These are phyloP conservation scores for Aspergillus arachidicola DNA, from an alignment of 2,329 filamentous ascomycete genomes.

Conservation along the genomic window DNA sequence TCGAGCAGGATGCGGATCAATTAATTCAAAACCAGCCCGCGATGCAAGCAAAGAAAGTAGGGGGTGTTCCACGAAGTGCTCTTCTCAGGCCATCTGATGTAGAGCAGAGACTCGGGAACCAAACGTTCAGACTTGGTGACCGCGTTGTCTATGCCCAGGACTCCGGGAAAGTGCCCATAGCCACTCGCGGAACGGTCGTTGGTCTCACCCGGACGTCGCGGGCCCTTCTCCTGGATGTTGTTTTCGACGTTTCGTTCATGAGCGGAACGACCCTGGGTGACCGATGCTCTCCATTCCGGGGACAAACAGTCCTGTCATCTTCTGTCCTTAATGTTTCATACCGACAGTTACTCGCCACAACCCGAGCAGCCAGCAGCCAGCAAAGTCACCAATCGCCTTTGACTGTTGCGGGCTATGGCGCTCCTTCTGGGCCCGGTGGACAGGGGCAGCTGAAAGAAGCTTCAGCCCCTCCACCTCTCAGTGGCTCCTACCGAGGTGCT, in stretches of 20 bases:
- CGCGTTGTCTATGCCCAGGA: conserved; percentile 91
- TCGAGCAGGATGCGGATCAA: conserved; percentile 75
- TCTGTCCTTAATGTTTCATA: conserved; percentile 85
- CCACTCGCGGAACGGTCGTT: conserved; percentile 87
- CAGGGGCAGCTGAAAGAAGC: conserved; percentile 63
- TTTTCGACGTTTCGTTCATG: conserved; percentile 97
- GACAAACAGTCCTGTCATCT: conserved; percentile 85
- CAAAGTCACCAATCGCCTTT: conserved; percentile 59
- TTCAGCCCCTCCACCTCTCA: conserved; percentile 58
- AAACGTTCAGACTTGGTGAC: conserved; percentile 82
- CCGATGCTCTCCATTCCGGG: conserved; percentile 88
- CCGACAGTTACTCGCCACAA: conserved; percentile 71
- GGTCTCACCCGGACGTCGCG: conserved; percentile 88
- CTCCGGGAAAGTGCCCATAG: conserved; percentile 92
- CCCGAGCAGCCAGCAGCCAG: conserved; percentile 43
- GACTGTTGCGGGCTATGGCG: conserved; percentile 59
- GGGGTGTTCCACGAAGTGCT: conserved; percentile 80
- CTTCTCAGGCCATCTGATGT: conserved; percentile 92
- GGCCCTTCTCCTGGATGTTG: conserved; percentile 80
- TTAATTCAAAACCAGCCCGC: conserved; percentile 56
- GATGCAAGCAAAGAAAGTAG: conserved; percentile 68
- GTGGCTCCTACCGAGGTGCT: conserved; percentile 61
- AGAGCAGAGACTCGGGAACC: conserved; percentile 86
- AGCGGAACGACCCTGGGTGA: conserved; percentile 90
- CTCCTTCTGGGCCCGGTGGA: conserved; percentile 59